A percentile compares a stretch with the other conserved stretches of the same genome.
Evolutionary conservation across 2,329 filamentous ascomycete genomes (phyloP).

Genomic region (Aspergillus sp.): DNA sequence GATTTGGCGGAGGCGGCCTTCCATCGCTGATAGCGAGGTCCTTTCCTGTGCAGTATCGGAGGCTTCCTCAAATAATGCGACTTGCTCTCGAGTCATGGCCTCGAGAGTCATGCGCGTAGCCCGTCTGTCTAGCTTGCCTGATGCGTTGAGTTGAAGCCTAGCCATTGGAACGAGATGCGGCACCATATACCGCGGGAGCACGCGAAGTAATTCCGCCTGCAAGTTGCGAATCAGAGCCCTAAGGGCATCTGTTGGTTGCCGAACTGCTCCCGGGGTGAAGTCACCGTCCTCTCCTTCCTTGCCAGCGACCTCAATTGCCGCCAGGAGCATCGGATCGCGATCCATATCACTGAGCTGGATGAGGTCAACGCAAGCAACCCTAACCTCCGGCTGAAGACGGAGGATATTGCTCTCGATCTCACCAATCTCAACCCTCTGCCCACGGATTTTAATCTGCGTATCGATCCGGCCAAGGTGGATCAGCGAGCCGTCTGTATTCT

Average conservation of each 20-base stretch:
- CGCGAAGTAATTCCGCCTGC: background rate
- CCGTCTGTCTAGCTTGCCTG: background rate
- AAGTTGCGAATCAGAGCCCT: background rate
- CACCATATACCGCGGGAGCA: background rate
- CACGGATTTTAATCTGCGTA: conserved; percentile 8
- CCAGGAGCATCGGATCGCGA: background rate
- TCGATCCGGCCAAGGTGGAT: conserved; percentile 7
- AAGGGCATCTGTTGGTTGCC: background rate
- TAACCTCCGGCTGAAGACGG: background rate
- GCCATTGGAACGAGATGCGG: background rate
- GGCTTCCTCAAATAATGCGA: background rate
- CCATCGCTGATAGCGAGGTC: background rate
- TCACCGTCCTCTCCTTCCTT: background rate
- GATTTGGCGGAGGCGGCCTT: background rate
- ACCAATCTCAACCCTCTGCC: conserved; percentile 5
- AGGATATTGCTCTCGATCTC: conserved; percentile 3
- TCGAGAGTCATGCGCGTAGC: background rate
- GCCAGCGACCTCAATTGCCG: background rate
- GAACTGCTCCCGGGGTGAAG: background rate
- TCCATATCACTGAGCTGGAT: background rate
- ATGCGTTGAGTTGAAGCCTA: background rate
- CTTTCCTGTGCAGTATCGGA: background rate
- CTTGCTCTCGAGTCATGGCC: background rate
- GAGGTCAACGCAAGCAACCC: background rate
- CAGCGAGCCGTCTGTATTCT: conserved; percentile 1